Evolutionary conservation across 2,329 filamentous ascomycete species (phyloP), one percentile per base, ranked within the genome.

Genomic region (Alternaria brassicae): DNA sequence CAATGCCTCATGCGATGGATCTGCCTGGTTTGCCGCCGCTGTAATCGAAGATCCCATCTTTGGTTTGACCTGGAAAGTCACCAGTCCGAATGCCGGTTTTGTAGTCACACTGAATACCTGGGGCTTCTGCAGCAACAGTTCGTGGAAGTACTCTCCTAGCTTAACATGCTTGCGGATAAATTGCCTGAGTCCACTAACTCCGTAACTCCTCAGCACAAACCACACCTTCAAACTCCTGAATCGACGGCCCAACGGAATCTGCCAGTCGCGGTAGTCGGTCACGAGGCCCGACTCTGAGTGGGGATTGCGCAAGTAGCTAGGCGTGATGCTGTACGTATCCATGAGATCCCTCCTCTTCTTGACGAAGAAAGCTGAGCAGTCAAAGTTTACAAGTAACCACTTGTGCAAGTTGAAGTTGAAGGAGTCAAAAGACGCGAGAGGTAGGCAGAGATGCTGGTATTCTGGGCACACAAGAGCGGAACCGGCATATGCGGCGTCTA

Each of bases 391-490:
- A 17, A 97, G 87, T 47, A 97, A 84, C 94, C 94, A 97, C 82
- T 98, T 98, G 84, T 97, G 93, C 86, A 97, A 91, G 82, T 97
- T 98, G 82, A 94, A 88, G 79, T 97, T 89, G 84, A 96, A 97
- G 65, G 89, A 93, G 81, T 97, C 91, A 74, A 96, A 93, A 21
- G 83, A 80, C 1, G 83, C 80, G 50, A 94, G 84, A 8, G 86
- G 80, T 21, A 81, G 73, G 1, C 88, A 83, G 49, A 92, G 83
- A 66, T 89, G 84, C 63, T 92, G 90, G 78, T 91, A 90, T 77
- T 96, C 92, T 3, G 92, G 90, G 21, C 91, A 89, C 3, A 97
- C 81, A 3, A 98, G 86, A 1, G 93, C 91, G 0, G 92, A 88
- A 2, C 94, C 94, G 1, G 94, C 94, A 78, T 96, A 97, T 1